These are phyloP conservation scores for Bruguiera parviflora DNA, from an alignment of 345 rosid species.

Conservation along the genomic window DNA sequence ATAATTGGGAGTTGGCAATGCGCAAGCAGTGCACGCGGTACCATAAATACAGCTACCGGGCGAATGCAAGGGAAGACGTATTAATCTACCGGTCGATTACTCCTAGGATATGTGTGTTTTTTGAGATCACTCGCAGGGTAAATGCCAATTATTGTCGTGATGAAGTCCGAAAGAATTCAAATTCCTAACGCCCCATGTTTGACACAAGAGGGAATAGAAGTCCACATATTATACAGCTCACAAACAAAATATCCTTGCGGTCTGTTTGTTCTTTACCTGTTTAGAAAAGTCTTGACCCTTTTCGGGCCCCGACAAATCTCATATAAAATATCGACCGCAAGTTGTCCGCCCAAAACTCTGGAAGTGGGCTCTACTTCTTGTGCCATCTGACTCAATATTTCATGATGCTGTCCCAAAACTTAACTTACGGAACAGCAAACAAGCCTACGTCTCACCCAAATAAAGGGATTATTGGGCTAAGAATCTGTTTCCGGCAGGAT, in stretches of 20 bases:
- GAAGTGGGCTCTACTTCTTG: too few relatives aligned
- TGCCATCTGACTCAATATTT: too few relatives aligned
- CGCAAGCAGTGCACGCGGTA: background rate
- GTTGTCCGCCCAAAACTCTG: too few relatives aligned
- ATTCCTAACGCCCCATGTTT: too few relatives aligned
- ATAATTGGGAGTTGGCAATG: background rate
- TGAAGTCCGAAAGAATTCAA: background rate
- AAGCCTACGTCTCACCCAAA: too few relatives aligned
- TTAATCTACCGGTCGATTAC: conserved; percentile 12
- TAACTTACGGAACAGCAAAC: too few relatives aligned
- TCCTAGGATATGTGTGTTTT: conserved; percentile 15
- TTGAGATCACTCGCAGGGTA: background rate
- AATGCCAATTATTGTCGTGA: background rate
- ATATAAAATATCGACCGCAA: too few relatives aligned
- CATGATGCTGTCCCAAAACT: too few relatives aligned
- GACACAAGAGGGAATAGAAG: background rate
- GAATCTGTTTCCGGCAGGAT: too few relatives aligned
- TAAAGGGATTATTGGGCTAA: too few relatives aligned
- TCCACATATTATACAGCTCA: background rate
- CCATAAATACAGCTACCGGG: background rate
- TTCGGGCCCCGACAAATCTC: too few relatives aligned
- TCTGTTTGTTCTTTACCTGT: background rate
- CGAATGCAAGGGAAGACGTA: background rate
- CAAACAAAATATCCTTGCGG: background rate
- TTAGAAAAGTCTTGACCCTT: too few relatives aligned